Base-by-base conservation (phyloP, 148 eudicot genomes). In the Hydrangea macrophylla region DNA sequence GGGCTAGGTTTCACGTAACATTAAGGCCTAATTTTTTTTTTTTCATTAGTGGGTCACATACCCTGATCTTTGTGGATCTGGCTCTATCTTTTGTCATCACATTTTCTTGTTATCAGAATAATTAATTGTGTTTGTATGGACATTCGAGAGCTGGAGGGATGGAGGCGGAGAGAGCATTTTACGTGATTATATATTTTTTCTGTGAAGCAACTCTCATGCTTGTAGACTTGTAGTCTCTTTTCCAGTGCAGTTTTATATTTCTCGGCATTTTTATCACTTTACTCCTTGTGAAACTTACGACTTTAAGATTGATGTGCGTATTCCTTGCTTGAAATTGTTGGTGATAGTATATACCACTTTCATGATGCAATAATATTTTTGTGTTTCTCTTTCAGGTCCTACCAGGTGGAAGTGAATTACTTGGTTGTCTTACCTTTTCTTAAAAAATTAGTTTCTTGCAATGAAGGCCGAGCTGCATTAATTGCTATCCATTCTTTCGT, bases 351-450 rank as follows among this genome's bases (percentile, higher is more conserved):
- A 27, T 66, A n/a, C 51, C 12, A 27, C 69, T 20, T 50, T 20
- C 3, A 31, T 64, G 64, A 56, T 57, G 70, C 36, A 10, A 55
- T 18, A 3, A 11, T 54, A 42, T 12, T 65, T n/a, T 1, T 60
- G 1, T 26, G 28, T 30, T n/a, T 32, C 25, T 28, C 24, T 70
- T 70, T 60, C 78, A 95, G 99, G 78, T 79, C 45, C 81, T 91
- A 55, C 97, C 97, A 17, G 90, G 85, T 80, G 93, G 95, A 62
- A 81, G 67, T 72, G 97, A 89, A 75, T 80, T 95, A 76, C 71
- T 84, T 74, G 83, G 90, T 42, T 91, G 99, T 78, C 72, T 91
- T n/a, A 67, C 64, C 77, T 36, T 78, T 86, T 50, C 84, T 95
- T 56, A 89, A 81, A 67, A 86, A 79, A 69, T 64, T 91, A 64